These are phyloP conservation scores for Aspergillus thermomutatus DNA, from an alignment of 2,329 filamentous ascomycete species.

Conservation along the genomic window DNA sequence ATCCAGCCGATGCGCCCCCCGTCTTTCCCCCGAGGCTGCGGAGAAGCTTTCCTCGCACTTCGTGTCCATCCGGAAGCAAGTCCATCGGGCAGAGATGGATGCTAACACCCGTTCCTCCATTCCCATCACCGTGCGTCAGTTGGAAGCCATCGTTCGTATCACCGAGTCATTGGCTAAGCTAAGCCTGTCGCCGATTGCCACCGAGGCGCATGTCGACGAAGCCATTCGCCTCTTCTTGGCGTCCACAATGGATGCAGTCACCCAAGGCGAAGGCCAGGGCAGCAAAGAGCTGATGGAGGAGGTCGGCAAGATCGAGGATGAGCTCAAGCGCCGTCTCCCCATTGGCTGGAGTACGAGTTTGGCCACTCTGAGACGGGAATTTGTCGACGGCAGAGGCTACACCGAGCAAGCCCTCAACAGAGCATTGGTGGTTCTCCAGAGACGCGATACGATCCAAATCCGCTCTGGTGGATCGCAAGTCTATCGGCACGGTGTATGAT, in stretches of 20 bases:
- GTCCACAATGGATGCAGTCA: constrained; percentile 96
- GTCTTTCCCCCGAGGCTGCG: constrained; percentile 82
- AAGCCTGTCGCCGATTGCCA: constrained; percentile 78
- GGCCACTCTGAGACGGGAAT: constrained; percentile 79
- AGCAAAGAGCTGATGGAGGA: constrained; percentile 90
- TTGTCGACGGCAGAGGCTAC: constrained; percentile 88
- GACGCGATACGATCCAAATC: constrained; percentile 68
- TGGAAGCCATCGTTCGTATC: constrained; percentile 96
- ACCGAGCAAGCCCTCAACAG: constrained; percentile 81
- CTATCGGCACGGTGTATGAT: constrained; percentile 45
- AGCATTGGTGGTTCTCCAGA: constrained; percentile 79
- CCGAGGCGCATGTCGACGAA: constrained; percentile 90
- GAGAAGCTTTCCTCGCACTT: constrained; percentile 98
- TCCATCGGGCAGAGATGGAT: constrained; percentile 85
- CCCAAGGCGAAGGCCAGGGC: constrained; percentile 78
- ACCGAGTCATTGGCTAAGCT: constrained; percentile 94
- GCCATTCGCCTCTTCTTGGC: constrained; percentile 95
- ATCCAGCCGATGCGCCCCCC: constrained; percentile 78
- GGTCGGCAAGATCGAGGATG: constrained; percentile 79
- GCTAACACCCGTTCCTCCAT: constrained; percentile 89
- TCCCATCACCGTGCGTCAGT: constrained; percentile 93
- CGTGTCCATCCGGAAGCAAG: constrained; percentile 90
- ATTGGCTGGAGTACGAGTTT: constrained; percentile 95
- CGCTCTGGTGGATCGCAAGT: constrained; percentile 49
- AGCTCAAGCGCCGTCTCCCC: constrained; percentile 79